phyloP scores from a whole-genome alignment of 768 basidiomycete species.

The Coprinopsis cinerea region DNA sequence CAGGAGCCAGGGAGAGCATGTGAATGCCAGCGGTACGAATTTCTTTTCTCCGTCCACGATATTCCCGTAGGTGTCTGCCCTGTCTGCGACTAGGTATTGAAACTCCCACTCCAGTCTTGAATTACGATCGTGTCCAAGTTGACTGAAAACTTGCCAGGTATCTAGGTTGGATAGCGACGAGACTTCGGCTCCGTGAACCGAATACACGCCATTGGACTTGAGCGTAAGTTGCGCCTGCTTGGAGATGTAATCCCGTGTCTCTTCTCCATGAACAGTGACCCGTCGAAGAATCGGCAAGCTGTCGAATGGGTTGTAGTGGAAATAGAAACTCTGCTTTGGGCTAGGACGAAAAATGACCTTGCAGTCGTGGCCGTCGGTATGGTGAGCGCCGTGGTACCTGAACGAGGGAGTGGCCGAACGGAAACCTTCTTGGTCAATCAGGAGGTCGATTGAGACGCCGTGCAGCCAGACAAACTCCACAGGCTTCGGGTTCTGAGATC shows the following conservation, averaged over 20 bases:
- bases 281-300: constrained; percentile 63
- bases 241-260: constrained; percentile 68
- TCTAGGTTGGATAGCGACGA: constrained; percentile 21
- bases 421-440: constrained; percentile 84
- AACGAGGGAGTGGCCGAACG: constrained; percentile 56
- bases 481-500: not conserved
- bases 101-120: constrained; percentile 66
- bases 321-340: constrained; percentile 51
- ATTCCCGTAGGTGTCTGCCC: constrained; percentile 40
- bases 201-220: constrained; percentile 71
- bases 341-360: constrained; percentile 63
- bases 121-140: constrained; percentile 11
- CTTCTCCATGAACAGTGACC: constrained; percentile 60
- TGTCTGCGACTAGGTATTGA: constrained; percentile 70
- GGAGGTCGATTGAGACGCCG: constrained; percentile 49
- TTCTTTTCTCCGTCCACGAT: constrained; percentile 62
- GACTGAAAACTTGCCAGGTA: not conserved
- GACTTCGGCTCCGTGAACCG: constrained; percentile 61
- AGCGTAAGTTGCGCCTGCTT: constrained; percentile 67
- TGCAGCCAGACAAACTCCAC: constrained; percentile 46
- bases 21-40: constrained; percentile 67
- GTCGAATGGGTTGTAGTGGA: constrained; percentile 69
- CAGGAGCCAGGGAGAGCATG: constrained; percentile 66
- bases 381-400: constrained; percentile 46
- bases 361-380: constrained; percentile 29